A percentile compares a stretch with the other conserved stretches of the same genome.
phyloP scores from a whole-genome alignment of 768 basidiomycete species.

The Pulveroboletus ravenelii region DNA sequence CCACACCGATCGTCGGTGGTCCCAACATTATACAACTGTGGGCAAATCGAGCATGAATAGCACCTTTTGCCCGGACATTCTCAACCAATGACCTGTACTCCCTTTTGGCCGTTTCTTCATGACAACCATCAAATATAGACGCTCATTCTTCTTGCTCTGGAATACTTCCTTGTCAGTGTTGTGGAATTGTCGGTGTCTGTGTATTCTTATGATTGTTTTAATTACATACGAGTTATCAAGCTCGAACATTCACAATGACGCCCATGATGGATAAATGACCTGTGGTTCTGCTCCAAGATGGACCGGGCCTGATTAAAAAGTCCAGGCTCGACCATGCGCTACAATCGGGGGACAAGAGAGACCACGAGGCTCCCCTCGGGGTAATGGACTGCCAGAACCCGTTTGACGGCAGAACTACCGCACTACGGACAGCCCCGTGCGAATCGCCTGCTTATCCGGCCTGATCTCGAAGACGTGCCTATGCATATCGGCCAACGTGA shows the following conservation, averaged over 20 bases:
- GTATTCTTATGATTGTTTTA: slow-evolving; percentile 25
- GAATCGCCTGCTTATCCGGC: slow-evolving; percentile 13
- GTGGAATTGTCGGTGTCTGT: slow-evolving; percentile 14
- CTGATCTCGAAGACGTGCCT: slow-evolving; percentile 20
- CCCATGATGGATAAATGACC: neutral
- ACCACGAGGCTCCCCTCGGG: slow-evolving; percentile 16
- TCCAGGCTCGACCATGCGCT: neutral
- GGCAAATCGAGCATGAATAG: slow-evolving; percentile 30
- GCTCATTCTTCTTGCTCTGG: slow-evolving; percentile 10
- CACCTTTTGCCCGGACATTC: neutral
- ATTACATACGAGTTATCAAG: neutral
- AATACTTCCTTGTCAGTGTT: slow-evolving; percentile 2
- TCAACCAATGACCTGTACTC: neutral
- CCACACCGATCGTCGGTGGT: slow-evolving; percentile 32
- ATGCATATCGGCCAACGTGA: neutral
- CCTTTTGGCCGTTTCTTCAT: neutral
- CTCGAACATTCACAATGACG: neutral
- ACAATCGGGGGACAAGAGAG: slow-evolving; percentile 1
- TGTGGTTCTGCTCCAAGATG: too few relatives aligned
- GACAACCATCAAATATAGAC: slow-evolving; percentile 12
- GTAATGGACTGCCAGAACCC: slow-evolving; percentile 2
- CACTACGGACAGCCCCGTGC: slow-evolving; percentile 7
- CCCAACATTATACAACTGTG: slow-evolving; percentile 33
- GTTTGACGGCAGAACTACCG: slow-evolving; percentile 13
- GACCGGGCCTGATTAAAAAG: neutral